Evolutionary conservation across 192 early-diverging fungal genomes (phyloP).

Genomic region (Thamnidium elegans): DNA sequence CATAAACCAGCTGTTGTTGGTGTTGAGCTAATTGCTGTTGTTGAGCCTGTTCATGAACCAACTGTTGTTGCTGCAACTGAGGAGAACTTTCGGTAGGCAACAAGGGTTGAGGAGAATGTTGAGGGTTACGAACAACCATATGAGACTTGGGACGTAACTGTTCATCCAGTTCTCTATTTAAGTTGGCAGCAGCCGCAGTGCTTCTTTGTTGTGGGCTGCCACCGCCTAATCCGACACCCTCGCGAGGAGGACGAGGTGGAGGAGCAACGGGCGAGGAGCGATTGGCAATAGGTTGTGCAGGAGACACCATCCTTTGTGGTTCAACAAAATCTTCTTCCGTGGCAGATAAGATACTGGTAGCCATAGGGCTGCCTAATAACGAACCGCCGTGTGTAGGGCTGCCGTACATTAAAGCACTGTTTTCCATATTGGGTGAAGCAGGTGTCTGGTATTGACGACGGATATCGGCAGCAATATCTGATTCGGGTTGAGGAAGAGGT

Average conservation of each 20-base stretch:
- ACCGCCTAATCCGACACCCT: slow-evolving; percentile 30
- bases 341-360: not conserved
- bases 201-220: slow-evolving; percentile 16
- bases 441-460: slow-evolving; percentile 17
- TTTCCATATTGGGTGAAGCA: not conserved
- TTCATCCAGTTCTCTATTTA: not conserved
- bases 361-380: too few relatives aligned
- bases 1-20: slow-evolving; percentile 9
- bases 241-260: slow-evolving; percentile 33
- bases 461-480: slow-evolving; percentile 1
- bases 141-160: not conserved
- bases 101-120: not conserved
- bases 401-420: not conserved
- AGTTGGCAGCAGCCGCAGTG: slow-evolving; percentile 3
- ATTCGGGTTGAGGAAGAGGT: slow-evolving; percentile 4
- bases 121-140: not conserved
- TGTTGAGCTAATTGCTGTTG: slow-evolving; percentile 13
- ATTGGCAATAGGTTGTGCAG: not conserved
- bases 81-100: not conserved
- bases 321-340: not conserved
- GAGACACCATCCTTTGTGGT: not conserved
- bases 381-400: not conserved
- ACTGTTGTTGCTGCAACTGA: slow-evolving; percentile 7
- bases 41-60: not conserved
- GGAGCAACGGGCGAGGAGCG: slow-evolving; percentile 26